A percentile compares a stretch with the other conserved stretches of the same genome.
Evolutionary conservation across 352 stramenopile genomes (phyloP).

Genomic region (Phytophthora aleatoria): DNA sequence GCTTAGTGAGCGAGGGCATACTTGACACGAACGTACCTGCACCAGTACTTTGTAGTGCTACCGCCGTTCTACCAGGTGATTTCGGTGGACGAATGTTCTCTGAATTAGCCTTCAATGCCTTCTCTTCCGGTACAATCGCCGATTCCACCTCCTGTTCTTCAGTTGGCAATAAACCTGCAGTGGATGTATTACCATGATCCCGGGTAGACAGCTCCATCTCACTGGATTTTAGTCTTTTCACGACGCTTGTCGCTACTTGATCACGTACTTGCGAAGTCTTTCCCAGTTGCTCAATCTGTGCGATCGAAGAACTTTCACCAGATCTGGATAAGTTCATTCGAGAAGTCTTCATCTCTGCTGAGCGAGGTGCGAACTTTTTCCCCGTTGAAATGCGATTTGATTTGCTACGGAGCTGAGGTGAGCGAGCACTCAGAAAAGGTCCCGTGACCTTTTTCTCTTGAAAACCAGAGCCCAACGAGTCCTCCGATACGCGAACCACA

Average conservation of each 20-base stretch:
- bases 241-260: not conserved
- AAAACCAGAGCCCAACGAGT: slow-evolving; percentile 7
- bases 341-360: not conserved
- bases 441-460: slow-evolving; percentile 21
- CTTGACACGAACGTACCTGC: slow-evolving; percentile 23
- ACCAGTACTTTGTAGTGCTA: slow-evolving; percentile 3
- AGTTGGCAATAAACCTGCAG: slow-evolving; percentile 1
- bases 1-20: slow-evolving; percentile 29
- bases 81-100: slow-evolving; percentile 1
- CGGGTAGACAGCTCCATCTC: not conserved
- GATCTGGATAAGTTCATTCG: slow-evolving; percentile 3
- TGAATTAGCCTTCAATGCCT: not conserved
- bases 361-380: not conserved
- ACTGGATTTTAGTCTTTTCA: not conserved
- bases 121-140: not conserved
- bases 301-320: not conserved
- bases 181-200: not conserved
- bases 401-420: slow-evolving; percentile 12
- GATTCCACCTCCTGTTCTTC: slow-evolving; percentile 1
- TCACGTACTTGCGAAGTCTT: not conserved
- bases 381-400: not conserved
- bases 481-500: slow-evolving; percentile 5
- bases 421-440: slow-evolving; percentile 17
- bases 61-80: not conserved
- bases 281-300: not conserved